Percentiles rank a stretch among this genome's conserved stretches.
Conservation (phyloP, 2,329 filamentous ascomycete species). For the Huntiella moniliformis region DNA sequence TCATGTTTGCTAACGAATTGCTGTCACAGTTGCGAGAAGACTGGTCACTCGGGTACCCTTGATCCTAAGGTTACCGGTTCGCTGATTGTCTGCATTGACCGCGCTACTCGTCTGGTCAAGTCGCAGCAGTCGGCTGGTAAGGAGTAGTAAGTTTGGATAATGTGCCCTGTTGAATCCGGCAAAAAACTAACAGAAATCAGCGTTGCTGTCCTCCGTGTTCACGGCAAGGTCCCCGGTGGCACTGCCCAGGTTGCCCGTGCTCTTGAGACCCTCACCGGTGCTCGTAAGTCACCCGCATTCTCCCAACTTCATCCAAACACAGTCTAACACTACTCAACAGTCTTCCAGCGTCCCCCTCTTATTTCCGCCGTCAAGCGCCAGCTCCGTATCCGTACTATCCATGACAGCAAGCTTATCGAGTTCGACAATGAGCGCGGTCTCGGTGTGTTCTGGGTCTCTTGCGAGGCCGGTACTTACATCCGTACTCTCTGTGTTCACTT, state of each 20-base stretch:
- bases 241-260: conserved; percentile 84
- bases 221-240: conserved; percentile 86
- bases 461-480: conserved; percentile 93
- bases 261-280: conserved; percentile 87
- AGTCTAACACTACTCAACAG: not conserved
- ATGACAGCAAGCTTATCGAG: conserved; percentile 91
- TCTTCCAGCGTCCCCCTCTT: conserved; percentile 64
- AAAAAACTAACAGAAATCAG: not conserved
- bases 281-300: conserved; percentile 22
- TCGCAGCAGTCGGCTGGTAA: conserved; percentile 98
- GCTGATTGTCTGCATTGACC: conserved; percentile 87
- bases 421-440: conserved; percentile 97
- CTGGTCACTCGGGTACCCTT: conserved; percentile 92
- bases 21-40: conserved; percentile 49
- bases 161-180: not conserved
- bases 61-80: conserved; percentile 97
- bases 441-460: conserved; percentile 98
- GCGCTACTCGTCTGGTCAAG: conserved; percentile 93
- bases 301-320: not conserved
- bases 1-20: conserved; percentile 1
- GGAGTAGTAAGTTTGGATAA: conserved; percentile 43
- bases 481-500: conserved; percentile 94
- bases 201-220: conserved; percentile 82
- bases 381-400: conserved; percentile 91
- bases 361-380: conserved; percentile 98